Percentiles rank a stretch among this genome's conserved stretches.
Conservation (phyloP, 345 rosid genomes). For the Aquilaria sinensis region DNA sequence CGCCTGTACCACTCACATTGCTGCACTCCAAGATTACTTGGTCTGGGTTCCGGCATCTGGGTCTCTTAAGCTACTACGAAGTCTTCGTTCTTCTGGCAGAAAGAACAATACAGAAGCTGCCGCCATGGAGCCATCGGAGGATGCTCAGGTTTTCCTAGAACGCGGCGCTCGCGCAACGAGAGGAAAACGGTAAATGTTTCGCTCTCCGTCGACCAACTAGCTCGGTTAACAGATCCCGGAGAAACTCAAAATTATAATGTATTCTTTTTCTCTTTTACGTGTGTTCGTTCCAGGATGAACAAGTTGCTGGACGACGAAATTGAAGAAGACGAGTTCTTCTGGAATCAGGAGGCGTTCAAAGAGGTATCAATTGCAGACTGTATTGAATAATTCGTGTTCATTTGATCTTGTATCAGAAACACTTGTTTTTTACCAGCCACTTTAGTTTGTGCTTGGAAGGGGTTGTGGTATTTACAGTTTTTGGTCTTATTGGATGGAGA, state of each 20-base stretch:
- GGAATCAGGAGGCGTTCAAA: constrained; percentile 96
- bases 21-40: too few species aligned
- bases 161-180: constrained; percentile 63
- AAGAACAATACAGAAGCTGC: not conserved
- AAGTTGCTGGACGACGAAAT: constrained; percentile 79
- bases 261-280: not conserved
- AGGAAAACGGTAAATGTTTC: constrained; percentile 56
- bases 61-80: not conserved
- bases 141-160: constrained; percentile 50
- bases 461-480: too few species aligned
- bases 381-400: not conserved
- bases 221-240: not conserved
- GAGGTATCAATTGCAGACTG: constrained; percentile 34
- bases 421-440: not conserved
- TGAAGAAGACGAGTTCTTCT: constrained; percentile 85
- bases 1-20: too few species aligned
- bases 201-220: not conserved
- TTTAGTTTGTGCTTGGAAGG: not conserved
- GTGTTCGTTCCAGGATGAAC: constrained; percentile 51
- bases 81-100: too few species aligned
- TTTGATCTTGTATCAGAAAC: not conserved
- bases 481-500: too few species aligned
- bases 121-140: constrained; percentile 47
- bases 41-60: too few species aligned
- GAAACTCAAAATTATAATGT: not conserved